These are phyloP conservation scores for Anisogramma anomala DNA, from an alignment of 2,329 filamentous ascomycete species.

Conservation along the genomic window DNA sequence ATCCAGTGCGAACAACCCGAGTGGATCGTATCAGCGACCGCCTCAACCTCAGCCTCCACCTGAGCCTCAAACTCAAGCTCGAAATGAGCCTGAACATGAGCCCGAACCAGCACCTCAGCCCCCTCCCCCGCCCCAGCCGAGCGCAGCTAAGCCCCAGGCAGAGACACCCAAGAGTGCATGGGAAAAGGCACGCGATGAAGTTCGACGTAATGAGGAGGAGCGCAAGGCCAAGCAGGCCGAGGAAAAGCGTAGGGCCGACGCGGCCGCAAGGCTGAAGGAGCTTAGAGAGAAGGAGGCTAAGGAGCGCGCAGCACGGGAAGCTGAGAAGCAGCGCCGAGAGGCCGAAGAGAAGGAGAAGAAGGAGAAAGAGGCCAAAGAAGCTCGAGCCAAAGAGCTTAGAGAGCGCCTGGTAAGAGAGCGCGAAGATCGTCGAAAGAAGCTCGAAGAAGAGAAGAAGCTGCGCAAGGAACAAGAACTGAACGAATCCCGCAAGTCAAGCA, in stretches of 20 bases:
- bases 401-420: slow-evolving; percentile 15
- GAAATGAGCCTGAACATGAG: background rate
- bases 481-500: slow-evolving; percentile 32
- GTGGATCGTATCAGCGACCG: slow-evolving; percentile 18
- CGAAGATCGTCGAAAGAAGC: slow-evolving; percentile 16
- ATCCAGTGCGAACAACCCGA: slow-evolving; percentile 18
- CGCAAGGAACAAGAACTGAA: slow-evolving; percentile 23
- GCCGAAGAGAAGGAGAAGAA: slow-evolving; percentile 24
- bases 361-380: slow-evolving; percentile 26
- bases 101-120: slow-evolving; percentile 16
- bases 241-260: slow-evolving; percentile 46
- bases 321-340: slow-evolving; percentile 8
- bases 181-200: slow-evolving; percentile 61
- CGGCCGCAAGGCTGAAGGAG: slow-evolving; percentile 40
- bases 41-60: slow-evolving; percentile 1
- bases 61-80: background rate
- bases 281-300: slow-evolving; percentile 44
- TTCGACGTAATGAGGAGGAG: slow-evolving; percentile 50
- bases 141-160: slow-evolving; percentile 18
- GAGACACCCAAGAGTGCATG: slow-evolving; percentile 40
- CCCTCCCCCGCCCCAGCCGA: slow-evolving; percentile 15
- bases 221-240: slow-evolving; percentile 50
- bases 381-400: slow-evolving; percentile 27
- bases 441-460: slow-evolving; percentile 22
- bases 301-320: slow-evolving; percentile 29